phyloP scores from a whole-genome alignment of 78 protist genomes.

The Dictyostelium capitatum region DNA sequence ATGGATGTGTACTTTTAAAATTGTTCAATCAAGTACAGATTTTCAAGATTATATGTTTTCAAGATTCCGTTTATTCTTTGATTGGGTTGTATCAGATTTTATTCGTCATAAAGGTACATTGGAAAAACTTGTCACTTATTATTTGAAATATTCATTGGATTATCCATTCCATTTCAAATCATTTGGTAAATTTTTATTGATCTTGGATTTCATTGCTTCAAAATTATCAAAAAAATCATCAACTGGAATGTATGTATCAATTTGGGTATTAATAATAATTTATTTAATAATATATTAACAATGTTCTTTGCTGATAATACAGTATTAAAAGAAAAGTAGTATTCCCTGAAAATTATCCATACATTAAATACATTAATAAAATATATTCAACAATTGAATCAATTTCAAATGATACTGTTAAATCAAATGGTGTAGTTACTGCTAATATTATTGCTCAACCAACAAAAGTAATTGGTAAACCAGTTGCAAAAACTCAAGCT shows the following conservation, averaged over 20 bases:
- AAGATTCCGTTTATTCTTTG: not conserved
- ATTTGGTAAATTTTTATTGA: slow-evolving; percentile 14
- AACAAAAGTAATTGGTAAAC: slow-evolving; percentile 7
- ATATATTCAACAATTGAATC: slow-evolving; percentile 12
- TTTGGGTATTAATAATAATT: not conserved
- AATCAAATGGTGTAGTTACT: not conserved
- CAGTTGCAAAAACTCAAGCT: not conserved
- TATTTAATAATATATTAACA: not conserved
- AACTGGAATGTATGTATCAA: not conserved
- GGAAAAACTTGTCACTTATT: not conserved
- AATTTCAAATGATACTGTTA: not conserved
- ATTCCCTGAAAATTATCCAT: not conserved
- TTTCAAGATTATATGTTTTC: slow-evolving; percentile 25
- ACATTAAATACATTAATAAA: slow-evolving; percentile 7
- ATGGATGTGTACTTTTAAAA: not conserved
- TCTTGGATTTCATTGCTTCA: not conserved
- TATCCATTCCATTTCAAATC: not conserved
- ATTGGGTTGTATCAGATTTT: not conserved
- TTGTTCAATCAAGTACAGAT: not conserved
- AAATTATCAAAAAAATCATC: slow-evolving; percentile 8
- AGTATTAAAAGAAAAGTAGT: slow-evolving; percentile 12
- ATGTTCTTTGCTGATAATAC: too few relatives aligned
- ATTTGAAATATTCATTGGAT: not conserved
- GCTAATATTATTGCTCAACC: not conserved
- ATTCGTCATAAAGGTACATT: not conserved